Conservation (phyloP, 2,329 filamentous ascomycete species). For the Karstenula rhodostoma region DNA sequence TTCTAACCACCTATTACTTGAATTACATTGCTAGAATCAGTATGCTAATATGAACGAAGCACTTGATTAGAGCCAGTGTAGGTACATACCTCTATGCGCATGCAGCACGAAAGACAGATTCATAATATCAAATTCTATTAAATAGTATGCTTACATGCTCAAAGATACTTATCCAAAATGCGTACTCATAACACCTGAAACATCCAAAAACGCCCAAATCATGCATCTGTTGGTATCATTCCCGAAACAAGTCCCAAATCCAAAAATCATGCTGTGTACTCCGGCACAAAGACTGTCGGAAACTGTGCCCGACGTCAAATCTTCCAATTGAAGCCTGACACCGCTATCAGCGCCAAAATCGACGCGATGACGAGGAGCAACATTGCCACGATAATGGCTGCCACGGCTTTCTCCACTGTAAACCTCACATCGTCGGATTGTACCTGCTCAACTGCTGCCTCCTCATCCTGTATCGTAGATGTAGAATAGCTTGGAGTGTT, state of each 20-base stretch:
- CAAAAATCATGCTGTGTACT: neutral
- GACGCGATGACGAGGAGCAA: constrained; percentile 32
- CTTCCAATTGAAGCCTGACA: constrained; percentile 12
- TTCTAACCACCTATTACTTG: neutral
- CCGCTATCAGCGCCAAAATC: constrained; percentile 24
- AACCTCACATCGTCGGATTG: constrained; percentile 34
- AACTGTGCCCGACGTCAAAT: neutral
- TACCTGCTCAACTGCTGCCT: constrained; percentile 22
- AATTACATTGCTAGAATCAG: neutral
- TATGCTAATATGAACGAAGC: neutral
- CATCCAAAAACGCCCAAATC: constrained; percentile 16
- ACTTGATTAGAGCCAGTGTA: neutral
- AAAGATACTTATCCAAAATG: constrained; percentile 9
- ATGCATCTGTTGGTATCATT: constrained; percentile 19
- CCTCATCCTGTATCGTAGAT: constrained; percentile 23
- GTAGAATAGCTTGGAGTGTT: constrained; percentile 25
- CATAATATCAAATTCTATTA: neutral
- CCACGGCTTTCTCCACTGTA: constrained; percentile 34
- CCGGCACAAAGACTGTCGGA: neutral
- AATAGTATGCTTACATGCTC: constrained; percentile 8
- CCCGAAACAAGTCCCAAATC: constrained; percentile 1
- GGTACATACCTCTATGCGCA: too few relatives aligned
- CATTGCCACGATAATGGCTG: constrained; percentile 33
- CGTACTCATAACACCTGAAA: neutral
- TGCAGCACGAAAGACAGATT: neutral